These are phyloP conservation scores for Hygrophila difformis DNA, from an alignment of 257 asterid genomes.

Conservation along the genomic window DNA sequence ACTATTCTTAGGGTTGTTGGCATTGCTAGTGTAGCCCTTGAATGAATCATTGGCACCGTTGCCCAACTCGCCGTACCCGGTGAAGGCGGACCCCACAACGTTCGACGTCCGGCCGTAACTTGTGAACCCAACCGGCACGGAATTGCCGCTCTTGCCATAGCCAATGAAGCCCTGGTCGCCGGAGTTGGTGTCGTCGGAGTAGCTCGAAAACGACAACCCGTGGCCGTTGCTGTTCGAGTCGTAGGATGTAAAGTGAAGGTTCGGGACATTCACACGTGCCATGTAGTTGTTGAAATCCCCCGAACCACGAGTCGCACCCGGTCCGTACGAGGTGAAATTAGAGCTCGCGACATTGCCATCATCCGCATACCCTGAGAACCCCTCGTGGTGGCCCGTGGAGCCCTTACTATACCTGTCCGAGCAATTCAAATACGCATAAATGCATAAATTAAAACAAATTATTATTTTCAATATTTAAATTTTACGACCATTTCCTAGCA, in stretches of 20 bases:
- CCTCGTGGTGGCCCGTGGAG: conserved; percentile 55
- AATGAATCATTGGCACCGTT: conserved; percentile 69
- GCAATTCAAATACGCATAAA: too few species aligned
- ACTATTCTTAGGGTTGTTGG: conserved; percentile 59
- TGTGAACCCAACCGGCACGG: conserved; percentile 41
- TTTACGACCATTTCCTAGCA: too few species aligned
- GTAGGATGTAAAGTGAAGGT: conserved; percentile 61
- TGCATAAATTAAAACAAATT: too few species aligned
- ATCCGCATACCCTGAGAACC: conserved; percentile 45
- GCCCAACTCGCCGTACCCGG: conserved; percentile 54
- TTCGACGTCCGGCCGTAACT: conserved; percentile 62
- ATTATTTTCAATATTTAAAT: too few species aligned
- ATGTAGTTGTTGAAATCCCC: conserved; percentile 56
- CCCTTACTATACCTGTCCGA: conserved; percentile 48
- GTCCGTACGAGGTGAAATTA: conserved; percentile 65
- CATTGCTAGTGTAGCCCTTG: conserved; percentile 46
- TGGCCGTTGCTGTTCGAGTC: conserved; percentile 57
- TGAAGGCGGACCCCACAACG: conserved; percentile 55
- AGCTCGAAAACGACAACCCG: conserved; percentile 45
- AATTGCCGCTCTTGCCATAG: conserved; percentile 61
- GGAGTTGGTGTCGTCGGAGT: conserved; percentile 59
- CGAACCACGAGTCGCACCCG: conserved; percentile 48
- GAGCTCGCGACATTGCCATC: conserved; percentile 66
- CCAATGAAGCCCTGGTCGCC: conserved; percentile 47
- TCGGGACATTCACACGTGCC: conserved; percentile 69